Base-by-base conservation (phyloP, 768 basidiomycete genomes). In the Sistotremastrum niveocremeum region DNA sequence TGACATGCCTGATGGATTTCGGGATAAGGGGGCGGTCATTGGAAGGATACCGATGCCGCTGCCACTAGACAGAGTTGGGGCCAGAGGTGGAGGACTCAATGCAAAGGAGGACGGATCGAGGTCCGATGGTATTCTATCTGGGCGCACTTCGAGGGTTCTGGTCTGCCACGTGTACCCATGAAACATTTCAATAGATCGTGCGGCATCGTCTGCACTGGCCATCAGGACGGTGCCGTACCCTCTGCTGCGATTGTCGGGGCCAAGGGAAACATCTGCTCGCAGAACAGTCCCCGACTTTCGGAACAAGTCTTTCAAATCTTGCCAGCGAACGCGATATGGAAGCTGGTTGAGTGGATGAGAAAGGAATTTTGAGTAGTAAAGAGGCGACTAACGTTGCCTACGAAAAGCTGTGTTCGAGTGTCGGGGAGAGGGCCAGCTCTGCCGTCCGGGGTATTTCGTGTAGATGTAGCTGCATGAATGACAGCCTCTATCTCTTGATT, bases 91-190 rank as follows among this genome's bases (percentile, higher is more conserved):
- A 39, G 45, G 32, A 47, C 44, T 39, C 44, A 42, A 51, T 51
- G 46, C 41, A 56, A 46, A 39, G 36, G 48, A 48, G 47, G 51
- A 65, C 52, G 63, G 60, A 52, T 78, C 77, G 52, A 73, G 72
- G 50, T 82, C 77, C 20, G 74, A 73, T 30, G 77, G 75, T 9
- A 91, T 69, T 39, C 90, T 75, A 63, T 97, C 93, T 5, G 82
- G 84, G 28, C 93, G 74, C 29, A 97, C 93, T 63, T 97, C 93
- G 28, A 97, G 76, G 12, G 84, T 73, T 6, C 93, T 71, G 6
- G 87, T 88, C 65, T 95, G 93, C 91, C 93, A 98, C n/a, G 80
- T 81, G 61, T 86, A 95, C 10, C 93, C 94, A 57, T 97, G 87
- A 64, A 94, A 94, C 73, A 88, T 84, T 51, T 95, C 90, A 37